Evolutionary conservation across 495 filamentous ascomycete species (phyloP).

Genomic region (Trypethelium eluteriae): DNA sequence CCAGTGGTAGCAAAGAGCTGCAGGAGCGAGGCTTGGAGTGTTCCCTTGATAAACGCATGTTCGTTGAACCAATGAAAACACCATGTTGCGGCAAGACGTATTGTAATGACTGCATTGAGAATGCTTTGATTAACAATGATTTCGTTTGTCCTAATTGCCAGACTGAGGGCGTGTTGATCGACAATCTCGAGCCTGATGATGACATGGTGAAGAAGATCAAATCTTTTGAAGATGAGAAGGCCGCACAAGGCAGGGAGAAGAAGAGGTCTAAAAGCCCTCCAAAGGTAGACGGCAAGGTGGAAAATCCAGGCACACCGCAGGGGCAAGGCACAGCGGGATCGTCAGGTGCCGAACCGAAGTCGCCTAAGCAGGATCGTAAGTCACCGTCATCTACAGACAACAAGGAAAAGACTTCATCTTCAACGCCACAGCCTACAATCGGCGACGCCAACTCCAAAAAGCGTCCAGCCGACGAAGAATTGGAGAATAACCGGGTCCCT

Average conservation of each 20-base stretch:
- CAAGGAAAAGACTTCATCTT: background rate
- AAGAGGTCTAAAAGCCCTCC: slow-evolving; percentile 42
- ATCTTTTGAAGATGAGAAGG: slow-evolving; percentile 66
- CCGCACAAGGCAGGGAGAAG: slow-evolving; percentile 56
- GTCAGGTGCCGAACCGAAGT: background rate
- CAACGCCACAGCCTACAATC: slow-evolving; percentile 16
- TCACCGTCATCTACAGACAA: slow-evolving; percentile 19
- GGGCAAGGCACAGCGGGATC: background rate
- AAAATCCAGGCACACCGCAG: background rate
- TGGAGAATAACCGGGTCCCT: slow-evolving; percentile 56
- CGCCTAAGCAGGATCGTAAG: slow-evolving; percentile 1
- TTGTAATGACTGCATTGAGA: slow-evolving; percentile 98
- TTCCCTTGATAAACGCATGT: slow-evolving; percentile 90
- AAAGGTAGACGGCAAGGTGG: slow-evolving; percentile 9
- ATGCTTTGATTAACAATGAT: slow-evolving; percentile 94
- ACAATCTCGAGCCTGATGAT: slow-evolving; percentile 77
- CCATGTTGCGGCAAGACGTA: slow-evolving; percentile 96
- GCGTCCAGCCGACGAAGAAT: slow-evolving; percentile 67
- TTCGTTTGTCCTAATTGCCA: slow-evolving; percentile 88
- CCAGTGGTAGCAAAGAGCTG: slow-evolving; percentile 67
- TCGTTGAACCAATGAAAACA: slow-evolving; percentile 95
- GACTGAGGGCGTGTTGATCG: slow-evolving; percentile 82
- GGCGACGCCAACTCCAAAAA: slow-evolving; percentile 51
- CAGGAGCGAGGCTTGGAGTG: slow-evolving; percentile 84
- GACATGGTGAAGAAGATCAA: slow-evolving; percentile 70